phyloP scores from a whole-genome alignment of 305 asterid genomes.

The Fraxinus angustifolia region DNA sequence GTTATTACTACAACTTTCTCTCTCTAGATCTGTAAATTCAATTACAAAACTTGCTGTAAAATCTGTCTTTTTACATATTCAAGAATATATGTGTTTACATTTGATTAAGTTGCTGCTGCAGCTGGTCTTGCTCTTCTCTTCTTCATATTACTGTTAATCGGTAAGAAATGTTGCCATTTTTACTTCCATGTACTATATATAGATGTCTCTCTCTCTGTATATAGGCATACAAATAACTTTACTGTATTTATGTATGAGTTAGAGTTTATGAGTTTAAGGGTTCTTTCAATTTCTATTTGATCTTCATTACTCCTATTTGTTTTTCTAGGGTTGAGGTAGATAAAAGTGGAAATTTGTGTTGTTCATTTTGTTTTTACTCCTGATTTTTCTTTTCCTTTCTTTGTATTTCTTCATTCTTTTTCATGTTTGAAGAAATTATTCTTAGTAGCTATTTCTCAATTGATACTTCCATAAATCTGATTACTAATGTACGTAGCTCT shows the following conservation, averaged over 20 bases:
- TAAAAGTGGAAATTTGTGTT: conserved; percentile 16
- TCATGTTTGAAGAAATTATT: conserved; percentile 4
- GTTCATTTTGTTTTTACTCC: neutral
- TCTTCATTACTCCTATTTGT: neutral
- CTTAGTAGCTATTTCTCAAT: neutral
- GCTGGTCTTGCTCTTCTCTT: conserved; percentile 25
- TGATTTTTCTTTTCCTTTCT: conserved; percentile 9
- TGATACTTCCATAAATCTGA: neutral
- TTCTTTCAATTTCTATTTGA: neutral
- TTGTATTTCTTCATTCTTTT: neutral
- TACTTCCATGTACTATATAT: neutral
- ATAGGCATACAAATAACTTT: conserved; percentile 2
- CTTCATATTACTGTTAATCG: conserved; percentile 26
- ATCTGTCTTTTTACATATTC: conserved; percentile 17
- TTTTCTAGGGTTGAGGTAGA: neutral
- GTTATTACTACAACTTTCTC: conserved; percentile 37
- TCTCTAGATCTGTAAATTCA: conserved; percentile 57
- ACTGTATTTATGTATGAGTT: conserved; percentile 16
- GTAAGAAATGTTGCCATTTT: conserved; percentile 27
- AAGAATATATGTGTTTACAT: neutral
- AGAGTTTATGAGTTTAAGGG: conserved; percentile 6
- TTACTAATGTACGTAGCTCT: neutral
- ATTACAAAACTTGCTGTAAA: conserved; percentile 16
- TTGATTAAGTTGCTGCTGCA: conserved; percentile 20
- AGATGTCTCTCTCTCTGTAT: neutral